A percentile compares a stretch with the other conserved stretches of the same genome.
Conservation (phyloP, 2,329 filamentous ascomycete species). For the Botrytis squamosa region DNA sequence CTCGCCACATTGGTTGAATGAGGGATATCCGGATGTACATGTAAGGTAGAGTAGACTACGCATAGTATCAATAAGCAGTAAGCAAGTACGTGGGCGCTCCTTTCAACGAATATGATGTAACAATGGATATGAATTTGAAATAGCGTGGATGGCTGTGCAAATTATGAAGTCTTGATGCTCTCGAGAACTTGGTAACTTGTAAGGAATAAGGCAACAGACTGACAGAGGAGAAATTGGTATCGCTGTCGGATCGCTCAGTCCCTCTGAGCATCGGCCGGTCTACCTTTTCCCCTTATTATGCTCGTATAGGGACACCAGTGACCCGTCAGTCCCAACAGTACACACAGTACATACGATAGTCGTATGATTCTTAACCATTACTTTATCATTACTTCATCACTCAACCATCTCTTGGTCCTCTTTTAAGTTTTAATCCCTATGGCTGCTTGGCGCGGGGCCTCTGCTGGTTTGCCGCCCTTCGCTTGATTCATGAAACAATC, state of each 20-base stretch:
- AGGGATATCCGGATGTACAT: background rate
- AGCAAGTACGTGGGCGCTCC: background rate
- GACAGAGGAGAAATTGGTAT: background rate
- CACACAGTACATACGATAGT: background rate
- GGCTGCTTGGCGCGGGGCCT: background rate
- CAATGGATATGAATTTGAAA: background rate
- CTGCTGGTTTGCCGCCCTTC: background rate
- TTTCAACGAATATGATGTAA: background rate
- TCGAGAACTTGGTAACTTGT: background rate
- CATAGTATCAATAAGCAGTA: background rate
- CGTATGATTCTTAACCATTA: background rate
- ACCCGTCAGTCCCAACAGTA: background rate
- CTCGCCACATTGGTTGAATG: background rate
- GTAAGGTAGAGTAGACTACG: background rate
- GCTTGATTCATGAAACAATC: background rate
- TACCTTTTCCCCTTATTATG: background rate
- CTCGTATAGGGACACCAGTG: background rate
- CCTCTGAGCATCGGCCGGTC: background rate
- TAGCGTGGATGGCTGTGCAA: background rate
- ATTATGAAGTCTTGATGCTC: background rate
- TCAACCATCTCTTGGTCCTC: background rate
- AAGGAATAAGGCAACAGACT: background rate
- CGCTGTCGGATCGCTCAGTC: background rate
- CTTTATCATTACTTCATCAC: constrained; percentile 13
- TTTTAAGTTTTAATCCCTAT: background rate